Evolutionary conservation across 2,329 filamentous ascomycete species (phyloP).

Genomic region (Hansfordia pulvinata): DNA sequence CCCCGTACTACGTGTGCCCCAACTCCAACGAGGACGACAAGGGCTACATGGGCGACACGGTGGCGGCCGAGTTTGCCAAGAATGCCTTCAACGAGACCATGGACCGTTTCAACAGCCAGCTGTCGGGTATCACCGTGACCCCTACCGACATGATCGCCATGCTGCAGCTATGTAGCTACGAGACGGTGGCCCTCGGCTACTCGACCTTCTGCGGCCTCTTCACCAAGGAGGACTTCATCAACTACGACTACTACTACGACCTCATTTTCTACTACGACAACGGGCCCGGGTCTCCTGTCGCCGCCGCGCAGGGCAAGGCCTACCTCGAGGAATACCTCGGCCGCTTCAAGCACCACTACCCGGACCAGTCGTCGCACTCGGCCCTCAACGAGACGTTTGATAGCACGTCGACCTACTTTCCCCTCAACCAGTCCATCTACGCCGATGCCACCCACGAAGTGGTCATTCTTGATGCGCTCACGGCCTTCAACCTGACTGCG

Average conservation of each 20-base stretch:
- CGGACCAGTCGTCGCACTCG: slow-evolving; percentile 12
- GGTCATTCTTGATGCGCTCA: slow-evolving; percentile 16
- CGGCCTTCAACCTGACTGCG: slow-evolving; percentile 18
- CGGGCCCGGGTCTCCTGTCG: slow-evolving; percentile 18
- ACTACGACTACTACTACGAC: slow-evolving; percentile 28
- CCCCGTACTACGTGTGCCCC: slow-evolving; percentile 14
- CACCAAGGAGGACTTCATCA: slow-evolving; percentile 24
- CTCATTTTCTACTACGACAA: slow-evolving; percentile 21
- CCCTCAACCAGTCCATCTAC: slow-evolving; percentile 26
- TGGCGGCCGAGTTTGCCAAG: slow-evolving; percentile 9
- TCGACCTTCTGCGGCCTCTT: slow-evolving; percentile 26
- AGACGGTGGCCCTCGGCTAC: slow-evolving; percentile 23
- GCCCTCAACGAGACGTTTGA: slow-evolving; percentile 20
- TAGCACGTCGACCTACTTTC: slow-evolving; percentile 25
- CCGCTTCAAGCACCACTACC: slow-evolving; percentile 15
- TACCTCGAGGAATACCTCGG: slow-evolving; percentile 19
- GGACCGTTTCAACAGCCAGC: slow-evolving; percentile 13
- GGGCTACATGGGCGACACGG: slow-evolving; percentile 12
- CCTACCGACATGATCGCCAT: slow-evolving; percentile 21
- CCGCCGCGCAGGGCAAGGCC: slow-evolving; percentile 16
- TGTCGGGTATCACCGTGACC: slow-evolving; percentile 16
- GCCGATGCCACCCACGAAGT: slow-evolving; percentile 28
- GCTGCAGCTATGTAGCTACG: slow-evolving; percentile 22
- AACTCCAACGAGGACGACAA: slow-evolving; percentile 10
- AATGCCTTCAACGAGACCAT: slow-evolving; percentile 15